phyloP scores from a whole-genome alignment of 768 basidiomycete species.

The Boletus reticuloceps region DNA sequence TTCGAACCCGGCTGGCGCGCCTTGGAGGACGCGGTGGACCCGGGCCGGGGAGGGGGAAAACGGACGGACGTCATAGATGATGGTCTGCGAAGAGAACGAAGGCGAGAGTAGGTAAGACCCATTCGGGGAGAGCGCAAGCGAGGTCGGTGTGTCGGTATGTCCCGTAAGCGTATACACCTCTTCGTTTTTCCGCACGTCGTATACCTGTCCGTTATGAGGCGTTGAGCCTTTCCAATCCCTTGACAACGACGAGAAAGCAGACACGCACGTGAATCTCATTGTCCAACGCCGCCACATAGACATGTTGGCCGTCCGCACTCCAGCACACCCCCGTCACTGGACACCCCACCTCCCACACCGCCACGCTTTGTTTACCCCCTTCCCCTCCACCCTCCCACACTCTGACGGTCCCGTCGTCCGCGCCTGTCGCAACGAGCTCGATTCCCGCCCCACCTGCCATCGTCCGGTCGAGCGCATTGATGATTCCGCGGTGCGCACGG shows the following conservation, averaged over 20 bases:
- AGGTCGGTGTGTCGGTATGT: constrained; percentile 91
- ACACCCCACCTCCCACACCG: constrained; percentile 80
- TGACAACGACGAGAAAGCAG: background rate
- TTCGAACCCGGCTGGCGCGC: constrained; percentile 95
- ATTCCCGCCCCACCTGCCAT: constrained; percentile 79
- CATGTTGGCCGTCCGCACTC: constrained; percentile 85
- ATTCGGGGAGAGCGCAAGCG: constrained; percentile 87
- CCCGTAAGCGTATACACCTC: constrained; percentile 79
- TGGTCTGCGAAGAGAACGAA: constrained; percentile 82
- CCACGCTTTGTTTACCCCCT: constrained; percentile 66
- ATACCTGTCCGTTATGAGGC: constrained; percentile 50
- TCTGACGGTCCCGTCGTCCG: constrained; percentile 89
- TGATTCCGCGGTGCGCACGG: constrained; percentile 86
- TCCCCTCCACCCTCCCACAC: constrained; percentile 96
- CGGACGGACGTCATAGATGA: constrained; percentile 92
- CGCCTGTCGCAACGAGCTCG: constrained; percentile 84
- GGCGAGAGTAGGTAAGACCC: constrained; percentile 87
- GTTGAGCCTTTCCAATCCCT: background rate
- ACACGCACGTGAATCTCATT: constrained; percentile 90
- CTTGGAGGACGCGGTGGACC: constrained; percentile 73
- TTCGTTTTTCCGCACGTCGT: constrained; percentile 83
- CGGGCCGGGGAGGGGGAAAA: constrained; percentile 85
- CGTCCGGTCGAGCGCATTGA: constrained; percentile 87
- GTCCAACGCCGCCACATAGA: constrained; percentile 92
- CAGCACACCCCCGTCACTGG: constrained; percentile 92